Evolutionary conservation across 345 rosid species (phyloP).

Genomic region (Odontarrhena argentea): DNA sequence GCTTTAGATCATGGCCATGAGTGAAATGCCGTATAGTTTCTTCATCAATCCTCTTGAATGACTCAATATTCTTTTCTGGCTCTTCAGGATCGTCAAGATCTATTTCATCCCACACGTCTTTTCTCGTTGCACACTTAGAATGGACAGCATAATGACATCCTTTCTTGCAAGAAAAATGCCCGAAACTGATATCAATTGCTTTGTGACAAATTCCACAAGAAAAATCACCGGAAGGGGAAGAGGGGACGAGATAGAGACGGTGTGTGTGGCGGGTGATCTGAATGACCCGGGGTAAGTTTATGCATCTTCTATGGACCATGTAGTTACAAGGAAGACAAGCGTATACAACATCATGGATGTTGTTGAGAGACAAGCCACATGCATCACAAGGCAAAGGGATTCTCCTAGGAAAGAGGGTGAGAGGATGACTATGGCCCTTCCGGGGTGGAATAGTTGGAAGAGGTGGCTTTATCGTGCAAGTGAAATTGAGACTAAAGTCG

Average conservation of each 20-base stretch:
- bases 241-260: background rate
- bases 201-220: background rate
- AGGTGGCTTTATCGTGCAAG: too few relatives aligned
- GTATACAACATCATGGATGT: background rate
- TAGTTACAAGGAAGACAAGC: slow-evolving; percentile 6
- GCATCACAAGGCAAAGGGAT: background rate
- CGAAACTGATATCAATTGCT: background rate
- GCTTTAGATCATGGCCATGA: background rate
- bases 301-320: background rate
- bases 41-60: background rate
- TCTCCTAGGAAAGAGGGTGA: slow-evolving; percentile 6
- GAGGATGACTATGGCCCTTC: background rate
- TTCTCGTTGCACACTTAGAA: background rate
- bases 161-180: background rate
- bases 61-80: background rate
- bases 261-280: slow-evolving; percentile 1
- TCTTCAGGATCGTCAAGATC: background rate
- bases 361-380: background rate
- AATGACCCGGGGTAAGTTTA: background rate
- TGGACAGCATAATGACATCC: background rate
- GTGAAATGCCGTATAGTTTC: background rate
- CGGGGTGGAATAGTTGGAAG: background rate
- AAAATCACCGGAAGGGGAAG: background rate
- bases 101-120: too few relatives aligned
- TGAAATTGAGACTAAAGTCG: too few relatives aligned